phyloP scores from a whole-genome alignment of 2,329 filamentous ascomycete genomes.

The Verticillium nubilum region DNA sequence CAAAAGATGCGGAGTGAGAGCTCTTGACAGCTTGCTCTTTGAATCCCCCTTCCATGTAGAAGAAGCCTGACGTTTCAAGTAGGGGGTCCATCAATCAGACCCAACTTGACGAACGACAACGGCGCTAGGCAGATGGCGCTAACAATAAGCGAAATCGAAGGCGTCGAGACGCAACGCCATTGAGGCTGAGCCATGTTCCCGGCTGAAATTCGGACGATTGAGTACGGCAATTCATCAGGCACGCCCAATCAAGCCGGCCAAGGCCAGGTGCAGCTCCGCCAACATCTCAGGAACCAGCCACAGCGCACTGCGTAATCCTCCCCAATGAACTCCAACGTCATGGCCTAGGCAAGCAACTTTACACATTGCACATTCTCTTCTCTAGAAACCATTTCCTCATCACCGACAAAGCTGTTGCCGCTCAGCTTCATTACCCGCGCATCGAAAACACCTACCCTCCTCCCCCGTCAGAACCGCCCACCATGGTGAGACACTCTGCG shows the following conservation, averaged over 20 bases:
- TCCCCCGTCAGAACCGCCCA: slow-evolving; percentile 12
- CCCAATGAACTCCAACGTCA: slow-evolving; percentile 10
- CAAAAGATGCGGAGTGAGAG: too few relatives aligned
- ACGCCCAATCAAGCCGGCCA: slow-evolving; percentile 1
- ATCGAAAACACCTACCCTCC: slow-evolving; percentile 7
- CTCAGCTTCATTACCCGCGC: background rate
- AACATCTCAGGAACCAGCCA: slow-evolving; percentile 13
- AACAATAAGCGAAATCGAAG: background rate
- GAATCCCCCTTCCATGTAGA: too few relatives aligned
- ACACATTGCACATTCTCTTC: background rate
- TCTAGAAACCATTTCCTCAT: background rate
- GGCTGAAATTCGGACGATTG: background rate
- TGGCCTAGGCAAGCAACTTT: background rate
- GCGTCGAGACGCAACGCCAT: background rate
- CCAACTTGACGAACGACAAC: too few relatives aligned
- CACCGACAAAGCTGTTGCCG: background rate
- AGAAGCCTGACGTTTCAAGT: too few relatives aligned
- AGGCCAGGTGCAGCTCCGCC: slow-evolving; percentile 5
- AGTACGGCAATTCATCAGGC: slow-evolving; percentile 7
- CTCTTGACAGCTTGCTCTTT: too few relatives aligned
- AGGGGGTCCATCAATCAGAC: too few relatives aligned
- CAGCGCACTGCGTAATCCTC: slow-evolving; percentile 13
- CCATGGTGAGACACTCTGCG: slow-evolving; percentile 12
- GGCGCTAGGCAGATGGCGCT: background rate
- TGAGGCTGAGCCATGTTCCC: background rate